Evolutionary conservation across 2,329 filamentous ascomycete genomes (phyloP).

Genomic region (Aspergillus fructus): DNA sequence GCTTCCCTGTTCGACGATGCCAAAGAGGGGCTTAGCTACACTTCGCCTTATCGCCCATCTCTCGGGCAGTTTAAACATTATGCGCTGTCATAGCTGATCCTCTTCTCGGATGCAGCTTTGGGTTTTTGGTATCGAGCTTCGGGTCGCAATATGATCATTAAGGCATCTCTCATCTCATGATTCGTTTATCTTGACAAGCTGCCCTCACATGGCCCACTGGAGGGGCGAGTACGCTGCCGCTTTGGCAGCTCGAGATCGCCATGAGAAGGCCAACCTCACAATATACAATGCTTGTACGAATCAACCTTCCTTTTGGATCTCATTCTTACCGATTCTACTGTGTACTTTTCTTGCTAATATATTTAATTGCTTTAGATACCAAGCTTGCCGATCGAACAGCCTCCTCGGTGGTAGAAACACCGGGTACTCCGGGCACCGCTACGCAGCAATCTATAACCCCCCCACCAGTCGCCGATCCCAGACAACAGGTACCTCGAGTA

Average conservation of each 20-base stretch:
- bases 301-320: background rate
- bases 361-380: conserved; percentile 50
- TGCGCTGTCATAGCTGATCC: background rate
- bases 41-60: conserved; percentile 13
- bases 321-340: background rate
- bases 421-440: conserved; percentile 22
- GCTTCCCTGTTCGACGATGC: conserved; percentile 10
- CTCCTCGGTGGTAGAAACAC: conserved; percentile 44
- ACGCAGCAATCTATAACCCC: conserved; percentile 25
- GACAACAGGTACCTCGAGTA: conserved; percentile 23
- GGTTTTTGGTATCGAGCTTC: background rate
- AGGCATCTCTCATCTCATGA: conserved; percentile 3
- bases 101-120: background rate
- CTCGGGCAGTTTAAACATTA: background rate
- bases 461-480: conserved; percentile 28
- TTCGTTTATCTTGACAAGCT: conserved; percentile 13
- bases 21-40: background rate
- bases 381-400: conserved; percentile 67
- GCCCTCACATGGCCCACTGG: conserved; percentile 64
- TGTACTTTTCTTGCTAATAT: background rate
- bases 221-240: conserved; percentile 76
- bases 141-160: conserved; percentile 14
- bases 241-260: conserved; percentile 68
- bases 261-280: conserved; percentile 63
- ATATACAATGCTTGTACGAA: conserved; percentile 74